Evolutionary conservation across 352 stramenopile genomes (phyloP).

Genomic region (Phytophthora tentaculata): DNA sequence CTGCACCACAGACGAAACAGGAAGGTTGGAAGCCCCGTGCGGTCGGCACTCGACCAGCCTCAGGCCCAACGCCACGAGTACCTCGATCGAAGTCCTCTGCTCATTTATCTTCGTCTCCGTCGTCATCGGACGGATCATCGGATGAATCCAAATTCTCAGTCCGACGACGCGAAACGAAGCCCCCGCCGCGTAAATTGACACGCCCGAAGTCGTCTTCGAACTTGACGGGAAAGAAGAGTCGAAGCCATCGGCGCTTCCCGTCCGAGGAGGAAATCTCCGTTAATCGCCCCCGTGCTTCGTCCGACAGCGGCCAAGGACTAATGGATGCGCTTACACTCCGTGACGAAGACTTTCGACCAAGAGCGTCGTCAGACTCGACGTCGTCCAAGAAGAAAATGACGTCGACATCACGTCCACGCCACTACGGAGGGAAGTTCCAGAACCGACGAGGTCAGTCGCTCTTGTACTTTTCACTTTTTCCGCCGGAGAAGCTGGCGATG

Average conservation of each 20-base stretch:
- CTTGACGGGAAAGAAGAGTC: slow-evolving; percentile 14
- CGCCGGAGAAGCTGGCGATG: slow-evolving; percentile 41
- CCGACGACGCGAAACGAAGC: slow-evolving; percentile 17
- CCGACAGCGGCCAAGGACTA: slow-evolving; percentile 10
- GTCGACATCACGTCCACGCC: slow-evolving; percentile 19
- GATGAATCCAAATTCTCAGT: slow-evolving; percentile 2
- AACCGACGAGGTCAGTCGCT: slow-evolving; percentile 57
- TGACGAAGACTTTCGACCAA: slow-evolving; percentile 20
- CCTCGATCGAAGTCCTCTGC: slow-evolving; percentile 10
- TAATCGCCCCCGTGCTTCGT: slow-evolving; percentile 22
- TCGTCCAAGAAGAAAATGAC: slow-evolving; percentile 21
- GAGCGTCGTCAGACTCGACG: slow-evolving; percentile 25
- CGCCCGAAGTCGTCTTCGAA: slow-evolving; percentile 23
- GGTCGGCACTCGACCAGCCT: slow-evolving; percentile 19
- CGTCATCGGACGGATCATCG: slow-evolving; percentile 21
- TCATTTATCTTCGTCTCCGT: slow-evolving; percentile 7
- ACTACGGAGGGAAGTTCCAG: slow-evolving; percentile 53
- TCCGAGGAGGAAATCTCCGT: slow-evolving; percentile 12
- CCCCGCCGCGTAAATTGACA: slow-evolving; percentile 6
- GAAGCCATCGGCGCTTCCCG: slow-evolving; percentile 9
- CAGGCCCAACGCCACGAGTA: slow-evolving; percentile 7
- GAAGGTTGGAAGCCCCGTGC: slow-evolving; percentile 30
- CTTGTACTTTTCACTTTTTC: slow-evolving; percentile 66
- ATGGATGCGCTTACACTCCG: slow-evolving; percentile 7
- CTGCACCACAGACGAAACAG: slow-evolving; percentile 4